These are phyloP conservation scores for Zygotorulaspora sp. DNA, from an alignment of 805 yeast genomes.

Conservation along the genomic window DNA sequence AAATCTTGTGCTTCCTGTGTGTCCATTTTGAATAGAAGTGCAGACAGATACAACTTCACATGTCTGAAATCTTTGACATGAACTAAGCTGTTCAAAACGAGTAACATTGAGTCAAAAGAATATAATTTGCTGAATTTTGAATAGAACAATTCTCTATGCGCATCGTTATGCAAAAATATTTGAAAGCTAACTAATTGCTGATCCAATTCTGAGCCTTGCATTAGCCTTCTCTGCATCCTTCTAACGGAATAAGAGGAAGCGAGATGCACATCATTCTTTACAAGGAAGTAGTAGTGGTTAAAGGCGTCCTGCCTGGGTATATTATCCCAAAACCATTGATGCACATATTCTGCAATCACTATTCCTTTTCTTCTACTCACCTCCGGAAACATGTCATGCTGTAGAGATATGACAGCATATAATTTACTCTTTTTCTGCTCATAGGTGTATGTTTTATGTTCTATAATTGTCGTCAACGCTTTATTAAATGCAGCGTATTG, in stretches of 20 bases:
- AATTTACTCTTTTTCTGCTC: constrained; percentile 13
- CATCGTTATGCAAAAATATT: constrained; percentile 19
- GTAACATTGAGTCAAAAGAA: constrained; percentile 20
- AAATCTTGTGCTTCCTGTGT: constrained; percentile 4
- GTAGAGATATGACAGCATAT: constrained; percentile 21
- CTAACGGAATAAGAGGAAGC: constrained; percentile 15
- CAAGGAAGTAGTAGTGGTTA: constrained; percentile 25
- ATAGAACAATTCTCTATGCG: constrained; percentile 12
- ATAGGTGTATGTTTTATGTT: constrained; percentile 2
- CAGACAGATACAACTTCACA: constrained; percentile 21
- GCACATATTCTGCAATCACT: constrained; percentile 22
- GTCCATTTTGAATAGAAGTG: constrained; percentile 22
- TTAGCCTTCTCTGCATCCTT: constrained; percentile 15
- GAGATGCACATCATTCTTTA: constrained; percentile 23
- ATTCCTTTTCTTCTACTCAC: constrained; percentile 11
- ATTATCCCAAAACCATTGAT: constrained; percentile 28
- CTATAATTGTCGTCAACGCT: constrained; percentile 5
- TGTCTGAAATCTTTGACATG: constrained; percentile 18
- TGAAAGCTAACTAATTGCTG: constrained; percentile 28
- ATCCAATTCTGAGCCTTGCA: constrained; percentile 31
- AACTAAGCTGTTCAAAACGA: constrained; percentile 15
- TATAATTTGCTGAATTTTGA: constrained; percentile 23
- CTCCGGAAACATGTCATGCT: constrained; percentile 18
- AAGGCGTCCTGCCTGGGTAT: constrained; percentile 17
- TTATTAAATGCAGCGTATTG: constrained; percentile 15